These are phyloP conservation scores for Elsinoe batatas DNA, from an alignment of 2,329 filamentous ascomycete genomes.

Conservation along the genomic window DNA sequence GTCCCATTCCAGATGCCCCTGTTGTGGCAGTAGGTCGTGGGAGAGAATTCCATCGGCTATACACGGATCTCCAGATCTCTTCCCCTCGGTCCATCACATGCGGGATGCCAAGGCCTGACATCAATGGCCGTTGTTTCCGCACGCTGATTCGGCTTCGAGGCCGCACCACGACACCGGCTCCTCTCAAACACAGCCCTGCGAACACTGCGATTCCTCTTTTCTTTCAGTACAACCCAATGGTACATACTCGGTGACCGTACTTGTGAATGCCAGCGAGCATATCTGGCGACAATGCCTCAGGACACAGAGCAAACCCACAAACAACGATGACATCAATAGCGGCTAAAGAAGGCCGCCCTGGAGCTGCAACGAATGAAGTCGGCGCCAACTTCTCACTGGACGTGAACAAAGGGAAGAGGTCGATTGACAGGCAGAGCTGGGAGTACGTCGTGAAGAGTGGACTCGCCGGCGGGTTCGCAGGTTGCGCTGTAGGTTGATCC, in stretches of 20 bases:
- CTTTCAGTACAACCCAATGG: not conserved
- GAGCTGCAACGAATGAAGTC: conserved; percentile 44
- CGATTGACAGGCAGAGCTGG: conserved; percentile 59
- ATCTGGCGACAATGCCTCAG: conserved; percentile 25
- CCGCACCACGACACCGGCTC: not conserved
- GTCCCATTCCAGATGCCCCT: too few relatives aligned
- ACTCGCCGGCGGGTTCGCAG: conserved; percentile 79
- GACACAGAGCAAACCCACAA: conserved; percentile 16
- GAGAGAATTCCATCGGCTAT: not conserved
- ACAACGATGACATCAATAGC: conserved; percentile 28
- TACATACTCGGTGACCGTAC: not conserved
- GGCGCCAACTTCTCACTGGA: conserved; percentile 39
- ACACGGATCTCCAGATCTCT: not conserved
- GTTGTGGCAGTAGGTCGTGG: not conserved
- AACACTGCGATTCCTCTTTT: not conserved
- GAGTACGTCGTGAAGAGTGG: conserved; percentile 80
- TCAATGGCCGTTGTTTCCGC: conserved; percentile 10
- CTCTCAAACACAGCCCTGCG: not conserved
- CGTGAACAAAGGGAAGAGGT: conserved; percentile 37
- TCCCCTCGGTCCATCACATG: conserved; percentile 8
- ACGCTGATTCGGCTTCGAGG: conserved; percentile 8
- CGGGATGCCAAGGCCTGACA: conserved; percentile 10
- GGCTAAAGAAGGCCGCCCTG: conserved; percentile 24
- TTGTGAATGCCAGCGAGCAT: conserved; percentile 30
- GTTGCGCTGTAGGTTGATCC: conserved; percentile 66